These are phyloP conservation scores for Amylostereum chailletii DNA, from an alignment of 1,284 basidiomycete species.

Conservation along the genomic window DNA sequence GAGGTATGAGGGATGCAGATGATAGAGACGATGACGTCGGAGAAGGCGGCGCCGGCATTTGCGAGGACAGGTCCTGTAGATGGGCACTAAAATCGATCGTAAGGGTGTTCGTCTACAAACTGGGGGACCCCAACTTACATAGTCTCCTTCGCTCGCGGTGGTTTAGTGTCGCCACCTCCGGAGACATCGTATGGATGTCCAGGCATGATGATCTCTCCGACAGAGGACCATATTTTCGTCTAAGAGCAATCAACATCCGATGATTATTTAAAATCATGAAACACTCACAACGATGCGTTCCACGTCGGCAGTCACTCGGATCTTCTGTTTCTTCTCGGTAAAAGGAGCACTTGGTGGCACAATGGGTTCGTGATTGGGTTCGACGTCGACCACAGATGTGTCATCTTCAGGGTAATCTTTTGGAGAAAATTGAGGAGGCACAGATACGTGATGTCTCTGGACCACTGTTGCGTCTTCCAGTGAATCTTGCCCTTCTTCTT, in stretches of 20 bases:
- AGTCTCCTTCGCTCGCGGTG: conserved; percentile 51
- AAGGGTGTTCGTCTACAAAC: conserved; percentile 14
- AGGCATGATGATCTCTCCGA: conserved; percentile 56
- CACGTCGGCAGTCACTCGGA: conserved; percentile 43
- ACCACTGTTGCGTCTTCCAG: conserved; percentile 24
- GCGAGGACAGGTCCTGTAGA: conserved; percentile 34
- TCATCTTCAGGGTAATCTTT: conserved; percentile 2
- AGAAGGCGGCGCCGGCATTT: conserved; percentile 21
- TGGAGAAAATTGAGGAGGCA: not conserved
- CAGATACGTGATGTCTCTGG: conserved; percentile 13
- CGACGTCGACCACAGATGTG: conserved; percentile 9
- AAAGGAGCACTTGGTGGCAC: conserved; percentile 4
- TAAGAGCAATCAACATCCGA: conserved; percentile 17
- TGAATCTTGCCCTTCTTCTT: conserved; percentile 14
- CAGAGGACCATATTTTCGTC: conserved; percentile 60
- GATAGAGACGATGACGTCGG: conserved; percentile 9
- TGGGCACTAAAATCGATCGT: conserved; percentile 32
- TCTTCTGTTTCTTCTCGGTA: conserved; percentile 20
- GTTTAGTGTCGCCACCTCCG: conserved; percentile 23
- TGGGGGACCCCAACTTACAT: conserved; percentile 34
- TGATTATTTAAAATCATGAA: not conserved
- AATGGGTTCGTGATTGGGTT: not conserved
- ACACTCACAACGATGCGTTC: conserved; percentile 50
- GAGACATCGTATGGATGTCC: conserved; percentile 35
- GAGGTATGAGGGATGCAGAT: not conserved